phyloP scores from a whole-genome alignment of 2,329 filamentous ascomycete genomes.

The Pestalotiopsis sp. region DNA sequence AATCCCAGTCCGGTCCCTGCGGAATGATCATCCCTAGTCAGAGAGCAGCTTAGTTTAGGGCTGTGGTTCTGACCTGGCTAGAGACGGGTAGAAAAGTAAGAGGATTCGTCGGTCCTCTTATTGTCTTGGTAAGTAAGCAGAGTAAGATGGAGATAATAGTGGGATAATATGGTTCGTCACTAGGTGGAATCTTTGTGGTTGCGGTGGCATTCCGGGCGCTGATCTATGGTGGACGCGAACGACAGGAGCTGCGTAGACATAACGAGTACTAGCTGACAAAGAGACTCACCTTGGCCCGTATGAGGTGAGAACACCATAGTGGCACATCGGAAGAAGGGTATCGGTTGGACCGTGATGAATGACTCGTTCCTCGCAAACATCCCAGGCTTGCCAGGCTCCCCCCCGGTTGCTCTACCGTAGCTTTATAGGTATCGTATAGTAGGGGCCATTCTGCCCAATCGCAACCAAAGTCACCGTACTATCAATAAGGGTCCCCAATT shows the following conservation, averaged over 20 bases:
- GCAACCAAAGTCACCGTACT: not conserved
- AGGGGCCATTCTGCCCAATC: not conserved
- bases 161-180: not conserved
- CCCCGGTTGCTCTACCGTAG: not conserved
- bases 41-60: not conserved
- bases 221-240: not conserved
- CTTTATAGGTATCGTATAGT: not conserved
- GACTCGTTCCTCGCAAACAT: not conserved
- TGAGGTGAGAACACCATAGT: no score
- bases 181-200: not conserved
- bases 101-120: not conserved
- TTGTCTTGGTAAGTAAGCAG: not conserved
- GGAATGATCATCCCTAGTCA: not conserved
- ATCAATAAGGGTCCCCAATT: not conserved
- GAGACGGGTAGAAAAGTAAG: not conserved
- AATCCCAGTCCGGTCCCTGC: not conserved
- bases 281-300: no score
- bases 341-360: not conserved
- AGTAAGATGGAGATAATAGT: not conserved
- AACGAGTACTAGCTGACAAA: no score
- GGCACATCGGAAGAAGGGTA: no score
- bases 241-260: no score
- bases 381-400: not conserved
- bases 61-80: not conserved
- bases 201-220: not conserved